phyloP scores from a whole-genome alignment of 1,284 basidiomycete species.

The Ceratobasidium sp. region DNA sequence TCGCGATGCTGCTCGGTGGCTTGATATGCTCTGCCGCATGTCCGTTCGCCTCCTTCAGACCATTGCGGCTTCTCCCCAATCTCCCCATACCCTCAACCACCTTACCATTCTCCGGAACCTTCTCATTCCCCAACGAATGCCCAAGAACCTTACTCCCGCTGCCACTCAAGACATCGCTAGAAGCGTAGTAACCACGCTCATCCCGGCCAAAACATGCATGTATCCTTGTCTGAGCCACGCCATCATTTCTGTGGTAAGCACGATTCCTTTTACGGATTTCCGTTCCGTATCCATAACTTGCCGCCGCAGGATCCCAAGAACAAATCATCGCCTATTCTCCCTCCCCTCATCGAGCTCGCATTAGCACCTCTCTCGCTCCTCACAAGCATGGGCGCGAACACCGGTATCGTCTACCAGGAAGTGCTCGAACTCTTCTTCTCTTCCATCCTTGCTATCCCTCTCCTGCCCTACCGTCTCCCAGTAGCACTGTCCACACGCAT shows the following conservation, averaged over 20 bases:
- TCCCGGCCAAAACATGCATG: constrained; percentile 51
- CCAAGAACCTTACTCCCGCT: constrained; percentile 51
- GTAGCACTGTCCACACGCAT: constrained; percentile 59
- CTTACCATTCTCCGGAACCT: constrained; percentile 26
- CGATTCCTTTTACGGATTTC: constrained; percentile 15
- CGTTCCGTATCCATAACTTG: neutral
- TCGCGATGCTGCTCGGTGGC: constrained; percentile 59
- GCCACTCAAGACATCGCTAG: constrained; percentile 55
- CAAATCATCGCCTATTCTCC: constrained; percentile 53
- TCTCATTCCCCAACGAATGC: constrained; percentile 31
- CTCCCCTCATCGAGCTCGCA: constrained; percentile 56
- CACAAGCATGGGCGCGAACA: constrained; percentile 3
- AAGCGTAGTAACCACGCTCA: constrained; percentile 54
- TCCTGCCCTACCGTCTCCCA: constrained; percentile 72
- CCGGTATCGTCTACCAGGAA: constrained; percentile 36
- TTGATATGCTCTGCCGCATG: constrained; percentile 62
- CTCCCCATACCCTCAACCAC: constrained; percentile 47
- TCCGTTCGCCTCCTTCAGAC: constrained; percentile 61
- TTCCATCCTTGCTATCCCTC: constrained; percentile 65
- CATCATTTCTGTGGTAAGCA: constrained; percentile 45
- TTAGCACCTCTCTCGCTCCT: constrained; percentile 50
- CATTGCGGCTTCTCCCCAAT: constrained; percentile 60
- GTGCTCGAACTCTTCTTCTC: constrained; percentile 53
- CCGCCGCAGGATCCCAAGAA: constrained; percentile 39
- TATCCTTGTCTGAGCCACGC: constrained; percentile 44